phyloP scores from a whole-genome alignment of 176 grass and related monocot genomes.

The maize (Zea mays) region Zm-B73-REFERENCE-NAM-5.0 NC_050100.1:86246501-86247000 shows the following conservation, averaged over 20 bases:
- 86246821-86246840: not conserved
- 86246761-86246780: not conserved
- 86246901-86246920: slow-evolving; percentile 27
- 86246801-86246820: not conserved
- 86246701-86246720: not conserved
- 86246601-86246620: not conserved
- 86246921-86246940: slow-evolving; percentile 50
- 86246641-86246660: not conserved
- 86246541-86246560: not conserved
- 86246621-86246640: not conserved
- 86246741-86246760: not conserved
- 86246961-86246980: slow-evolving; percentile 94
- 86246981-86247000: slow-evolving; percentile 76
- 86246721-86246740: not conserved
- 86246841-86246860: not conserved
- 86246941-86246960: slow-evolving; percentile 99
- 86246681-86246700: slow-evolving; percentile 12
- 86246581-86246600: not conserved
- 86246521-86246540: slow-evolving; percentile 10
- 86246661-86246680: not conserved
- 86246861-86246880: not conserved
- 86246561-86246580: not conserved
- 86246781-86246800: not conserved
- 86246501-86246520: not conserved
- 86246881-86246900: slow-evolving; percentile 18